Evolutionary conservation across 2,329 filamentous ascomycete genomes (phyloP), one percentile per base, ranked within the genome.

Genomic region (Paecilomyces sp.): DNA sequence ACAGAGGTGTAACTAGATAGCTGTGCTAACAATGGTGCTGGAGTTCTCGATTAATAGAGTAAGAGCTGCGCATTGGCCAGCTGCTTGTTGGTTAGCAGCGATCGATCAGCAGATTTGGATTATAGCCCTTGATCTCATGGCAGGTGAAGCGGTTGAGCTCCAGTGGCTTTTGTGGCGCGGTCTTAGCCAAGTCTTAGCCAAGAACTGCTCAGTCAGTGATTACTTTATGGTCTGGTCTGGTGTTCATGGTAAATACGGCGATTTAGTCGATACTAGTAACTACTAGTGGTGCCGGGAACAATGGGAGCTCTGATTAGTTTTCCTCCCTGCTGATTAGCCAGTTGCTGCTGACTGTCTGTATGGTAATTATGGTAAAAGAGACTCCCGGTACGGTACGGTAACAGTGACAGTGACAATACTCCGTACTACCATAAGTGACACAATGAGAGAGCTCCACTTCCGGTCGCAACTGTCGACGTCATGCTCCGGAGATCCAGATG

Each of bases 21-120:
- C 25, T 28, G 25, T 28, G 25, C 25, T 28, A 28, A 28, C 3
- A 56, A 54, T 56, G 57, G 58, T 60, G 61, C 41, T 31, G 58
- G 25, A 53, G 36, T 22, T 50, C 31, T 53, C 12, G 18, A 22
- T 52, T 3, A 7, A 41, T 41, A 41, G 36, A 28, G 25, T 28
- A 8, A 33, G 31, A 33, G 31, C 41, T 22, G 41, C 11, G 36
- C 36, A 41, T 41, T 41, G 11, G 13, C 33, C 33, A 41, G 34
- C 34, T 15, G 34, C 34, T 13, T 41, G 11, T 15, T 12, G 13
- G 13, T 18, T 18, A 47, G 41, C 15, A 47, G 41, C 15, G n/a
- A 18, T 22, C n/a, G 18, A 22, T 47, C n/a, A 47, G 4, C 13
- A 47, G 13, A 15, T 9, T 8, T 28, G 25, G 25, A 28, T 3